These are phyloP conservation scores for Boletus vermiculosoides DNA, from an alignment of 768 basidiomycete genomes.

Conservation along the genomic window DNA sequence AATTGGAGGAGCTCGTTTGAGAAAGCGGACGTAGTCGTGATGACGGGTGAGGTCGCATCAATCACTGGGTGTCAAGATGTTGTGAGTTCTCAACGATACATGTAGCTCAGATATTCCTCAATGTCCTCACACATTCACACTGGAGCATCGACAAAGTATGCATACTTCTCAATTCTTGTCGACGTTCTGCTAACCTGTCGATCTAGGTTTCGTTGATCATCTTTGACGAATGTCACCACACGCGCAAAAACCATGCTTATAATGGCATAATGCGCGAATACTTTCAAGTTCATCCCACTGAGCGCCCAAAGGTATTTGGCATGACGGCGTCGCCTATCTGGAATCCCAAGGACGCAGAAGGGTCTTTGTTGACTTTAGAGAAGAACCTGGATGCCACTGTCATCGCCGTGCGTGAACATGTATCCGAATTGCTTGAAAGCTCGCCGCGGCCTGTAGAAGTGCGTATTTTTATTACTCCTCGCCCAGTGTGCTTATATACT, in stretches of 20 bases:
- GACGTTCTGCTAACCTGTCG: not conserved
- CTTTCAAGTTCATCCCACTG: slow-evolving; percentile 39
- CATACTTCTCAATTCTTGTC: not conserved
- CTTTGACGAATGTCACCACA: slow-evolving; percentile 60
- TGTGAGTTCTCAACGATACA: slow-evolving; percentile 4
- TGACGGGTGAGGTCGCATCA: slow-evolving; percentile 60
- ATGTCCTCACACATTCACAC: slow-evolving; percentile 76
- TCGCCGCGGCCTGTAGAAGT: slow-evolving; percentile 70
- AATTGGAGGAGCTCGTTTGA: slow-evolving; percentile 67
- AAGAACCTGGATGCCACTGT: slow-evolving; percentile 71
- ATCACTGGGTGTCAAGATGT: not conserved
- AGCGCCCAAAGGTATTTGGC: slow-evolving; percentile 84
- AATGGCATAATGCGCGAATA: slow-evolving; percentile 60
- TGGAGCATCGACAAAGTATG: slow-evolving; percentile 67
- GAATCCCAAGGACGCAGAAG: slow-evolving; percentile 67
- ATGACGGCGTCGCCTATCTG: slow-evolving; percentile 92
- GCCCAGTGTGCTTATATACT: not conserved
- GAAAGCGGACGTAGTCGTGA: slow-evolving; percentile 72
- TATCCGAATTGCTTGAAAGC: slow-evolving; percentile 60
- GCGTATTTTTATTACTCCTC: slow-evolving; percentile 13
- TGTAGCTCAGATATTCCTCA: slow-evolving; percentile 78
- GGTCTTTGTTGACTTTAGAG: slow-evolving; percentile 64
- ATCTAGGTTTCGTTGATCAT: slow-evolving; percentile 53
- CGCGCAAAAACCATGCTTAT: slow-evolving; percentile 55
- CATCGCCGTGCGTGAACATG: slow-evolving; percentile 68